Conservation (phyloP, 768 basidiomycete species). For the Chlorophyllum brunneum region DNA sequence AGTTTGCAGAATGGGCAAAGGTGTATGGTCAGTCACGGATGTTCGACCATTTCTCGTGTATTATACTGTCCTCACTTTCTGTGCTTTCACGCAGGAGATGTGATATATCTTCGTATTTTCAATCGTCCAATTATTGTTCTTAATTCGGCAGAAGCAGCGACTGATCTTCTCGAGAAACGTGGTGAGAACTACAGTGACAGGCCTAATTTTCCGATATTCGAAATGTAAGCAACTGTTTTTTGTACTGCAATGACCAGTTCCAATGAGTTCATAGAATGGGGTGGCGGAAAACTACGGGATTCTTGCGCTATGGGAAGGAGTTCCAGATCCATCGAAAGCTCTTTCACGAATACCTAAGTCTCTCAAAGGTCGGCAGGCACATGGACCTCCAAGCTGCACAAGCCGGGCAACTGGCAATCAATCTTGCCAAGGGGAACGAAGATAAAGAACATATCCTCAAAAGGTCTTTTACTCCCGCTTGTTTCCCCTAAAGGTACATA, state of each 20-base stretch:
- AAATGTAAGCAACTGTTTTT: background rate
- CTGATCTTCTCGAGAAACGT: slow-evolving; percentile 19
- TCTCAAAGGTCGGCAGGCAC: background rate
- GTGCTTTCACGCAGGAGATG: slow-evolving; percentile 2
- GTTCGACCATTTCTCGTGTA: background rate
- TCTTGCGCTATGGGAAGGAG: background rate
- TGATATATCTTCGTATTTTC: slow-evolving; percentile 1
- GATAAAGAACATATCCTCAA: background rate
- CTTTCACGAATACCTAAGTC: background rate
- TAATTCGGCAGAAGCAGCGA: slow-evolving; percentile 13
- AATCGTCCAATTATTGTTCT: slow-evolving; percentile 13
- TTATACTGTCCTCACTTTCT: background rate
- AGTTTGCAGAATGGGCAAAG: slow-evolving; percentile 5
- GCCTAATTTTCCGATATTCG: background rate
- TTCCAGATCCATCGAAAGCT: slow-evolving; percentile 8
- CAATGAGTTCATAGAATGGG: background rate
- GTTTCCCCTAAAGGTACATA: background rate
- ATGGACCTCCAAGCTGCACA: background rate
- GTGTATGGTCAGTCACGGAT: background rate
- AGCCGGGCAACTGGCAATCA: background rate
- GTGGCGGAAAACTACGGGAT: background rate
- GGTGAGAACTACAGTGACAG: slow-evolving; percentile 16
- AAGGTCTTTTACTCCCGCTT: background rate
- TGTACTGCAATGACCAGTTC: background rate
- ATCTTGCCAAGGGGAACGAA: background rate